Percentiles rank a stretch among this genome's conserved stretches.
Conservation (phyloP, 75 land plant genomes). For the Ceratopteris richardii region DNA sequence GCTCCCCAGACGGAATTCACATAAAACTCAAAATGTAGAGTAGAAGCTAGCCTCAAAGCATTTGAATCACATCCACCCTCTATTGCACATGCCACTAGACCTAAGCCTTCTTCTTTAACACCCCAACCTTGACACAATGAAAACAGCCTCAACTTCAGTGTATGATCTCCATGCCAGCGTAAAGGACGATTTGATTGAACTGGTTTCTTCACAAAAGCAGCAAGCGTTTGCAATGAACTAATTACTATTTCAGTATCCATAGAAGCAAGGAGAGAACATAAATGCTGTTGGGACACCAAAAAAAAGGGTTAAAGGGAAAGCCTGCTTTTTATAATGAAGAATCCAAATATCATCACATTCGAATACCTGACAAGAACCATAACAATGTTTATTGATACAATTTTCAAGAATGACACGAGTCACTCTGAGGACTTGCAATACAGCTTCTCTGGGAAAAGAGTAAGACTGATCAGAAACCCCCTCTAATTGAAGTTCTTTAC, state of each 20-base stretch:
- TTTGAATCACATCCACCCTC: constrained; percentile 29
- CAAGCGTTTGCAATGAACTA: constrained; percentile 30
- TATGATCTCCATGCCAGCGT: constrained; percentile 31
- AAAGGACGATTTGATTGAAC: constrained; percentile 29
- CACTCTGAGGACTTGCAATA: constrained; percentile 35
- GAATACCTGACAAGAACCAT: constrained; percentile 29
- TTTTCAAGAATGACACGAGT: constrained; percentile 35
- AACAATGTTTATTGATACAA: constrained; percentile 32
- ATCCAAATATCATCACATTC: no score
- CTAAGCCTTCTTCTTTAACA: constrained; percentile 39
- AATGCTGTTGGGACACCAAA: constrained; percentile 22
- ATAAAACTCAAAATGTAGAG: constrained; percentile 41
- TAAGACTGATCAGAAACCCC: constrained; percentile 17
- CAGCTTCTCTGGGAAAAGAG: constrained; percentile 29
- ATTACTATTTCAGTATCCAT: constrained; percentile 39
- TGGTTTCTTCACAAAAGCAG: constrained; percentile 37
- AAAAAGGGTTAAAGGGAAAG: not conserved
- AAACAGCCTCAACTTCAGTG: constrained; percentile 31
- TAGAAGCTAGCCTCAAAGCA: constrained; percentile 26
- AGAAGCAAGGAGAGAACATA: constrained; percentile 32
- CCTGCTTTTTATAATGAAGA: no score
- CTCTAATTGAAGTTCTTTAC: constrained; percentile 35
- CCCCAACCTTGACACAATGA: constrained; percentile 42
- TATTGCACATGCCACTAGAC: constrained; percentile 29
- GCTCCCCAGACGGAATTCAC: constrained; percentile 7